Base-by-base conservation (phyloP, 2,329 filamentous ascomycete genomes). In the Diaporthe australafricana region DNA sequence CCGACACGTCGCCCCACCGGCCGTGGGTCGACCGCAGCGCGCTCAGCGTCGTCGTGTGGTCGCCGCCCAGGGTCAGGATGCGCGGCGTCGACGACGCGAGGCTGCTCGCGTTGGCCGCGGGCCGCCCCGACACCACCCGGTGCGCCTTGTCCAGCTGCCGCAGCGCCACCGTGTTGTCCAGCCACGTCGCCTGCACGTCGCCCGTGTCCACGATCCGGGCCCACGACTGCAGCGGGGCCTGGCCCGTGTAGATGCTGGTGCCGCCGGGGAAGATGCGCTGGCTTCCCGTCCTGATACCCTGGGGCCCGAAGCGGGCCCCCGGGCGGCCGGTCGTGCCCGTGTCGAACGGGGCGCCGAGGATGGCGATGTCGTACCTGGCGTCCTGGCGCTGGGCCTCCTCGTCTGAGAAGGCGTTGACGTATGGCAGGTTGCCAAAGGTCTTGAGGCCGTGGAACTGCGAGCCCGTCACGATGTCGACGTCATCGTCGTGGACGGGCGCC, bases 91-190 rank as follows among this genome's bases (percentile, higher is more conserved):
- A 75, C 30, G 84, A 86, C n/a, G 79, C 79, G 5, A 79, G n/a
- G n/a, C n/a, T n/a, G n/a, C n/a, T 84, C 8, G 83, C 78, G 70
- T 87, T 87, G 25, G 86, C 82, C 5, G 80, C 79, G 40, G 72
- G 72, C 5, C 82, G 79, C 0, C 78, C 79, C 0, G 71, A 74
- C 16, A 75, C 62, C 73, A 85, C 86, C 79, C 82, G 82, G 76
- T 91, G 88, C 0, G 92, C 92, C 78, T 92, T 90, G 70, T 89
- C 91, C 87, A 96, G 93, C 80, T 95, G 93, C 17, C 87, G 87
- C 70, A 95, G 83, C 0, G 94, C 93, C 0, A 95, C 83, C 0
- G 85, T 89, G 79, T 95, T 96, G 81, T 96, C 93, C 74, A 95
- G 91, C 14, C 92, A 93, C 0, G 92, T 94, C 72, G 95, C 85